A percentile compares a stretch with the other conserved stretches of the same genome.
Evolutionary conservation across 1,284 basidiomycete genomes (phyloP).

Genomic region (Puccinia coronata): DNA sequence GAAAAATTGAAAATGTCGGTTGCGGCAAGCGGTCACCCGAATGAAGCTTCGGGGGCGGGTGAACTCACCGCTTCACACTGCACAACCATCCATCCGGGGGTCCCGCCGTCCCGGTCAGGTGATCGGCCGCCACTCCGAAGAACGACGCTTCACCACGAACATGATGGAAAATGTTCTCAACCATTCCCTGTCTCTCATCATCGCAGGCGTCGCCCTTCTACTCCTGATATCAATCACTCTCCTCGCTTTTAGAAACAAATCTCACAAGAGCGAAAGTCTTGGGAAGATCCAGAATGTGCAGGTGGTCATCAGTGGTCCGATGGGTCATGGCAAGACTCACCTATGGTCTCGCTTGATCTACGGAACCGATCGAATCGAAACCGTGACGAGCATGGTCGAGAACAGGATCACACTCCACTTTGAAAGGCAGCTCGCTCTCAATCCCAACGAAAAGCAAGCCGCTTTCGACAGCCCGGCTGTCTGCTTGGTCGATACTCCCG

Average conservation of each 20-base stretch:
- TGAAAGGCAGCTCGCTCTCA: background rate
- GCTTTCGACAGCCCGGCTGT: background rate
- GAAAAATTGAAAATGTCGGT: background rate
- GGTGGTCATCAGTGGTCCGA: conserved; percentile 37
- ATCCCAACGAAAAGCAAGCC: conserved; percentile 7
- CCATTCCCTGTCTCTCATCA: background rate
- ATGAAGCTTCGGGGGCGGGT: background rate
- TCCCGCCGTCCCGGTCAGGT: no score
- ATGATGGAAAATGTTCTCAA: background rate
- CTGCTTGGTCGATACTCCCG: conserved; percentile 45
- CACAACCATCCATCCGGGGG: no score
- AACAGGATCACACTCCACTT: conserved; percentile 32
- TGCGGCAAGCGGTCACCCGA: background rate
- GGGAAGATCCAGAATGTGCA: background rate
- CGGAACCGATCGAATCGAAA: conserved; percentile 41
- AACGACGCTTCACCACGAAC: no score
- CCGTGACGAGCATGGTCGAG: conserved; percentile 37
- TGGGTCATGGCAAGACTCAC: conserved; percentile 41
- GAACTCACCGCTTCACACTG: background rate
- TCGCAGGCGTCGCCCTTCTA: conserved; percentile 3
- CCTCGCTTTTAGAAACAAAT: background rate
- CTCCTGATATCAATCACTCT: background rate
- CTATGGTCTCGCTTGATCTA: conserved; percentile 45
- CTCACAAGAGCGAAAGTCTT: background rate
- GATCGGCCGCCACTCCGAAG: no score